Base-by-base conservation (phyloP, 192 early-diverging fungal genomes). In the Lobosporangium transversale region DNA sequence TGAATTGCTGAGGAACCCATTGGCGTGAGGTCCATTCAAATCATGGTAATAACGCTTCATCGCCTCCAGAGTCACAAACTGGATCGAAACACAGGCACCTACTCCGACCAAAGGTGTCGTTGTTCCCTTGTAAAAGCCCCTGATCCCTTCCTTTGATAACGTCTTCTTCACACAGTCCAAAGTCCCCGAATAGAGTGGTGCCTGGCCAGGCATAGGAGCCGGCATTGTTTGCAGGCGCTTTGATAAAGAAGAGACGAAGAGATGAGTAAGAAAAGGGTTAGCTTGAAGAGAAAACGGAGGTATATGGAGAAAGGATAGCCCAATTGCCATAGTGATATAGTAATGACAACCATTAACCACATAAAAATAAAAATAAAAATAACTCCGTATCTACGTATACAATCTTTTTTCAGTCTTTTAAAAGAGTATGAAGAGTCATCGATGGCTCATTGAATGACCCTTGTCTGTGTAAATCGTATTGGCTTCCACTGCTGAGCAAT, bases 81-180 rank as follows among this genome's bases (percentile, higher is more conserved):
- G 97, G 75, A 99, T 93, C n/a, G 95, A 95, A 7, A 99, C 97
- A 75, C 95, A 97, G 14, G 93, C 90, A 40, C 97, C 97, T 44
- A 95, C 91, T 47, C 97, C 97, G 6, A 99, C 83, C 26, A 99
- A 85, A 0, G 97, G 97, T 18, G 94, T 97, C 29, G 92, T 87
- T 21, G 97, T 97, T 26, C 97, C 97, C 86, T 95, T 95, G 83
- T 97, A 97, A 69, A 97, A 94, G 4, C 92, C 95, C 23, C 60
- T 61, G 45, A 89, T 68, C 1, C 96, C 97, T 79, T 99, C 95
- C 53, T 89, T 87, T 51, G 86, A 80, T 52, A 89, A 53, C 23
- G 93, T 97, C 83, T 97, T 87, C 52, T 87, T 89, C 15, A 95
- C 90, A 62, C 95, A 95, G 79, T 99, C 97, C 53, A 93, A 78